phyloP scores from a whole-genome alignment of 2,329 filamentous ascomycete species.

The Scorias spongiosa region DNA sequence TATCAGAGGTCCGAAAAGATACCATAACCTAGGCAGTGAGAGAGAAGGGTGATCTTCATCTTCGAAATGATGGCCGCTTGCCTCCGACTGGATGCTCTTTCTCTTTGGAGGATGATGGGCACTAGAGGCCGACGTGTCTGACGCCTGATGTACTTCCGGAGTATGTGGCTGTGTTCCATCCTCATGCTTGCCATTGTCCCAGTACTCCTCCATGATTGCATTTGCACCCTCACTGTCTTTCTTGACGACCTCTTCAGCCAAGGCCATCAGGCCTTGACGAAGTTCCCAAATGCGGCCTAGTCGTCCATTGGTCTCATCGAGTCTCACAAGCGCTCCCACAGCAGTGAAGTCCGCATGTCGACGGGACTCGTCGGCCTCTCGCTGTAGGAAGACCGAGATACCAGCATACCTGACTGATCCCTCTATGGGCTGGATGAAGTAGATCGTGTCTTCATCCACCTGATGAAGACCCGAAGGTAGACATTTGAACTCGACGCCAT shows the following conservation, averaged over 20 bases:
- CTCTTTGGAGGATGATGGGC: conserved; percentile 3
- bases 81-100: conserved; percentile 31
- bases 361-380: conserved; percentile 59
- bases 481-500: conserved; percentile 88
- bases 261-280: conserved; percentile 55
- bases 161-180: conserved; percentile 15
- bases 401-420: conserved; percentile 54
- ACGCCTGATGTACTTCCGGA: conserved; percentile 1
- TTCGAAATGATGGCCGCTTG: conserved; percentile 49
- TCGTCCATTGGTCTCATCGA: conserved; percentile 66
- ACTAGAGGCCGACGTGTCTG: background rate
- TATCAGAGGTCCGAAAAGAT: conserved; percentile 76
- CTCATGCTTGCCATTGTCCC: conserved; percentile 45
- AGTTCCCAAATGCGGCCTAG: conserved; percentile 83
- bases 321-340: conserved; percentile 62
- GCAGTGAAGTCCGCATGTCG: conserved; percentile 88
- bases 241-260: conserved; percentile 54
- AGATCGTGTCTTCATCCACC: conserved; percentile 71
- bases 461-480: conserved; percentile 86
- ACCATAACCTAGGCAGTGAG: conserved; percentile 61
- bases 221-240: conserved; percentile 50
- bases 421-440: conserved; percentile 57
- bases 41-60: conserved; percentile 73
- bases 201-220: conserved; percentile 62
- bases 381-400: conserved; percentile 81